These are phyloP conservation scores for Fusarium floridanum DNA, from an alignment of 2,329 filamentous ascomycete genomes.

Conservation along the genomic window DNA sequence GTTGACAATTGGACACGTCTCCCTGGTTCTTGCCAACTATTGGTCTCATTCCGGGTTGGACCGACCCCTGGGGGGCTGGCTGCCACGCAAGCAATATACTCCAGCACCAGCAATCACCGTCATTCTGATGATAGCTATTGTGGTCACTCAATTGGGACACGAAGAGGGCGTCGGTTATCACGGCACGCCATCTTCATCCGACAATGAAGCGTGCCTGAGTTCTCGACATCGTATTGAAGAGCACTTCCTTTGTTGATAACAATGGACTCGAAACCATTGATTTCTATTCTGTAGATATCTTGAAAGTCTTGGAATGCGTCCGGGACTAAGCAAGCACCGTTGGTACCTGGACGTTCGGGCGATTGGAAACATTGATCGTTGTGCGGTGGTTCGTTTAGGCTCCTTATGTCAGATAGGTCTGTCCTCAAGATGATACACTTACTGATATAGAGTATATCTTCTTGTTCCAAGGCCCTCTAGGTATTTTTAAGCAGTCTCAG, in stretches of 20 bases:
- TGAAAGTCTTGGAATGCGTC: too few species aligned
- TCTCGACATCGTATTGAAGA: background rate
- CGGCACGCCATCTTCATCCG: background rate
- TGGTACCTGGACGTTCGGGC: too few species aligned
- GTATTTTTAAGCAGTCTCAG: background rate
- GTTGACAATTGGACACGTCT: background rate
- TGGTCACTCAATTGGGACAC: background rate
- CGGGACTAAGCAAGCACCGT: too few species aligned
- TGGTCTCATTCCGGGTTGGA: background rate
- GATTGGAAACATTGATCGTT: too few species aligned
- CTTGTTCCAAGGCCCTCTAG: too few species aligned
- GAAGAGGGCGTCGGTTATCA: background rate
- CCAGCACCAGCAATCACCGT: background rate
- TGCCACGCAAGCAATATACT: background rate
- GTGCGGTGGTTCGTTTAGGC: too few species aligned
- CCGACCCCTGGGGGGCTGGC: background rate
- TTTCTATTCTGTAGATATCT: fast-evolving
- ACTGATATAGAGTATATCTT: too few species aligned
- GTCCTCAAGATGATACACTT: too few species aligned
- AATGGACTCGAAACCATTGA: background rate
- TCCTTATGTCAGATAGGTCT: too few species aligned
- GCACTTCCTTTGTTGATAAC: background rate
- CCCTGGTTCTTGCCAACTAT: background rate
- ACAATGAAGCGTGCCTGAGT: background rate
- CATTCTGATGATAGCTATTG: background rate